Percentiles rank a stretch among this genome's conserved stretches.
These are phyloP conservation scores for Anastatica hierochuntica DNA, from an alignment of 345 rosid species.

Conservation along the genomic window DNA sequence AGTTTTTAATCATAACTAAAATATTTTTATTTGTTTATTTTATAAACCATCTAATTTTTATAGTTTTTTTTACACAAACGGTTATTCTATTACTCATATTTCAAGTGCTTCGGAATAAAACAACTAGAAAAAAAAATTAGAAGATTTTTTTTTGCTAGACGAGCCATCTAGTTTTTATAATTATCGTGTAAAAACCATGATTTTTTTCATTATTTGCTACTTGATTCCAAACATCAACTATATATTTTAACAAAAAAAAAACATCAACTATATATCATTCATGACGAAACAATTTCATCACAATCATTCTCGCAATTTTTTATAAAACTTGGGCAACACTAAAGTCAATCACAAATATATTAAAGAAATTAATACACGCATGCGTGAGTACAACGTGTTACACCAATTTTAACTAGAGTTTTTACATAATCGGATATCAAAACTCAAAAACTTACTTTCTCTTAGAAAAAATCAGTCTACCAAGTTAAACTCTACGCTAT, in stretches of 20 bases:
- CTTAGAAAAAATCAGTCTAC: slow-evolving; percentile 9
- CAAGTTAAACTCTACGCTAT: slow-evolving; percentile 9
- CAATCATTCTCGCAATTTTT: not conserved
- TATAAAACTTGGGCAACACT: not conserved
- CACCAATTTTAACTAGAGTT: slow-evolving; percentile 4
- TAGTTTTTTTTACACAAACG: no score
- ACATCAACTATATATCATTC: not conserved
- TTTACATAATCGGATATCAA: slow-evolving; percentile 11
- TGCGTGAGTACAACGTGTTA: slow-evolving; percentile 14
- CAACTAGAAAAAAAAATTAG: no score
- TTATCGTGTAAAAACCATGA: no score
- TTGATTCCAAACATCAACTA: no score
- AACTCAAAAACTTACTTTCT: slow-evolving; percentile 2
- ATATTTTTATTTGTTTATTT: no score
- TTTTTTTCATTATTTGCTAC: no score
- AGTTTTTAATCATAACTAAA: no score
- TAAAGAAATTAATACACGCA: slow-evolving; percentile 4
- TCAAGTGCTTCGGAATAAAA: no score
- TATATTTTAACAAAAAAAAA: not conserved
- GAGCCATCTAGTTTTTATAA: no score
- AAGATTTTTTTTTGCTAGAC: no score
- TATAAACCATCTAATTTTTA: no score
- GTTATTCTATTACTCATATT: no score
- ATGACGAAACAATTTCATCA: not conserved
- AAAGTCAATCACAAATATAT: slow-evolving; percentile 5